Conservation (phyloP, 139 green algal genomes). For the Haematococcus lacustris region DNA sequence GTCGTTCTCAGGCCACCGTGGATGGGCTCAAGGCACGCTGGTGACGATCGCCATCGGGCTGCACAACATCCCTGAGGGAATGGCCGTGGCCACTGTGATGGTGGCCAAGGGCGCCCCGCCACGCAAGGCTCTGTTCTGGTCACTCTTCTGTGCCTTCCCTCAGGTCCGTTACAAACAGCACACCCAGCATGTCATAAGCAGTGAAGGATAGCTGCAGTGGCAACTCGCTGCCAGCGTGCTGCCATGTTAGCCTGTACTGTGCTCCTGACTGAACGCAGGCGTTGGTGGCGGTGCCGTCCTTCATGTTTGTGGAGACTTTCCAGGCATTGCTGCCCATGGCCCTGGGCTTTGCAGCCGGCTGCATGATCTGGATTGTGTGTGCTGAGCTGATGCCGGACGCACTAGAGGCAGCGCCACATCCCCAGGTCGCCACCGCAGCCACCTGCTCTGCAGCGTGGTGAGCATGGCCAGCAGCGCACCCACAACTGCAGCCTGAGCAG, state of each 20-base stretch:
- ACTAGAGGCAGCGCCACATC: conserved; percentile 51
- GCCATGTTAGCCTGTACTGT: neutral
- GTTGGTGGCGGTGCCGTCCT: conserved; percentile 86
- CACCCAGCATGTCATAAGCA: too few relatives aligned
- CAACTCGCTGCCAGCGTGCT: neutral
- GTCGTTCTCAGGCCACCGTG: conserved; percentile 63
- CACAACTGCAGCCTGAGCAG: too few relatives aligned
- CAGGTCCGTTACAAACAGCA: conserved; percentile 56
- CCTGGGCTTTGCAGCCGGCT: conserved; percentile 94
- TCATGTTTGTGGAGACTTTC: conserved; percentile 92
- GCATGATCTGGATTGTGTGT: conserved; percentile 98
- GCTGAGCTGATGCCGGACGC: conserved; percentile 93
- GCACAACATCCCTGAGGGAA: conserved; percentile 96
- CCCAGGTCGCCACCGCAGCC: conserved; percentile 72
- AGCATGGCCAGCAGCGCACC: too few relatives aligned
- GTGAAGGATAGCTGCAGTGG: too few relatives aligned
- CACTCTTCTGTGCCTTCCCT: conserved; percentile 72
- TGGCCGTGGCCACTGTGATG: conserved; percentile 91
- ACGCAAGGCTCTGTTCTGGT: conserved; percentile 71
- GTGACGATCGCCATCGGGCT: conserved; percentile 84
- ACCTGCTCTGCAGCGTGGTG: conserved; percentile 79
- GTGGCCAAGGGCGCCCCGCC: conserved; percentile 68
- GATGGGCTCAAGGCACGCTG: conserved; percentile 78
- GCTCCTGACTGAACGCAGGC: conserved; percentile 5
- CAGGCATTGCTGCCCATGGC: conserved; percentile 75